Evolutionary conservation across 129 eudicot species (phyloP).

Genomic region (Dittrichia graveolens): DNA sequence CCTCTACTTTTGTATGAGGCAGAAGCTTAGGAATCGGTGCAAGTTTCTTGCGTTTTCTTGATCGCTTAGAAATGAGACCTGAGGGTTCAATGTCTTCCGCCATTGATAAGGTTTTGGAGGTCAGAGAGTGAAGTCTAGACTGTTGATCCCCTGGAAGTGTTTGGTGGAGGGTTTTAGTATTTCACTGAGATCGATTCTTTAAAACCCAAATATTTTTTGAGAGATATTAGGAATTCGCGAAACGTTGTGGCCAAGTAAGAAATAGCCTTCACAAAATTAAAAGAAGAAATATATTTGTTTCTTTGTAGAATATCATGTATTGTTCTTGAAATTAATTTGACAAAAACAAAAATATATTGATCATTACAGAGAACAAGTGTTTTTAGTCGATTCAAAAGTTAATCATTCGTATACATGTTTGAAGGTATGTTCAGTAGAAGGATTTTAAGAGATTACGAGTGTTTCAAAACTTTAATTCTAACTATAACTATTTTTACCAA

Average conservation of each 20-base stretch:
- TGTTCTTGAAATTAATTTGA: no score
- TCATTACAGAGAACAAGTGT: no score
- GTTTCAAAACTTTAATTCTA: no score
- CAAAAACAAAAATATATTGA: no score
- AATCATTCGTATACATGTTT: no score
- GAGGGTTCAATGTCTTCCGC: constrained; percentile 32
- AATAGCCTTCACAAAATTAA: constrained; percentile 6
- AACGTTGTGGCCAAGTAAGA: constrained; percentile 48
- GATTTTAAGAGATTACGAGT: background rate
- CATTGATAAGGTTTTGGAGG: constrained; percentile 38
- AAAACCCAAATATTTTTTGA: constrained; percentile 29
- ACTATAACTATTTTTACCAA: no score
- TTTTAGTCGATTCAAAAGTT: no score
- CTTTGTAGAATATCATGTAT: no score
- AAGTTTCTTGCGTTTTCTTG: constrained; percentile 34
- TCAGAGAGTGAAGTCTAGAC: background rate
- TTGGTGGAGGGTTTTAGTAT: constrained; percentile 46
- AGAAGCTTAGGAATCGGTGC: constrained; percentile 19
- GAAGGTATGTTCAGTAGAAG: background rate
- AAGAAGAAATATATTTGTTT: background rate
- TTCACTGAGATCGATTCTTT: constrained; percentile 16
- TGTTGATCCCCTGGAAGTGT: constrained; percentile 35
- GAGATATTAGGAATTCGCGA: constrained; percentile 25
- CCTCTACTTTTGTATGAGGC: constrained; percentile 32
- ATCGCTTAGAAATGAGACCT: constrained; percentile 13